Conservation (phyloP, 176 grass and related monocot genomes). For the Raddia guianensis region DNA sequence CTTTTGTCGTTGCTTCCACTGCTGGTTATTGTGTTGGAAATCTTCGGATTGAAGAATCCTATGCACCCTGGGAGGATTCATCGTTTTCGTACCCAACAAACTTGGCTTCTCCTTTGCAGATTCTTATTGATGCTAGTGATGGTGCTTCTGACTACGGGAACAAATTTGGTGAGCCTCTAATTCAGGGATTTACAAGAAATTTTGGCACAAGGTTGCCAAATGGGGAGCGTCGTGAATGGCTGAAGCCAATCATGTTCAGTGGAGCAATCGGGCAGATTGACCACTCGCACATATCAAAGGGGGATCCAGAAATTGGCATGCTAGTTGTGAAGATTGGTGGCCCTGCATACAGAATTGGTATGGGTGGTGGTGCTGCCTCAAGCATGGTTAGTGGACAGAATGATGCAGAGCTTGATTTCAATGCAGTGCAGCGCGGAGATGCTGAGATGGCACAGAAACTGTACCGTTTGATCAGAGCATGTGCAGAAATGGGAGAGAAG, state of each 20-base stretch:
- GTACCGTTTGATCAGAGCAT: slow-evolving; percentile 84
- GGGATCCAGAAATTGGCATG: slow-evolving; percentile 85
- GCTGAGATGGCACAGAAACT: slow-evolving; percentile 97
- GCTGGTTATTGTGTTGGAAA: slow-evolving; percentile 85
- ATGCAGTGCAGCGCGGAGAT: slow-evolving; percentile 92
- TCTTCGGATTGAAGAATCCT: slow-evolving; percentile 60
- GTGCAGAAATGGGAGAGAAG: slow-evolving; percentile 82
- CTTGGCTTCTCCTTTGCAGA: slow-evolving; percentile 77
- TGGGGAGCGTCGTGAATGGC: slow-evolving; percentile 73
- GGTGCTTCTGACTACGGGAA: slow-evolving; percentile 97
- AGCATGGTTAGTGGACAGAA: slow-evolving; percentile 97
- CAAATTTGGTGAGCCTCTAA: slow-evolving; percentile 93
- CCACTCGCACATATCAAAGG: slow-evolving; percentile 77
- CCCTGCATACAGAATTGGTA: slow-evolving; percentile 92
- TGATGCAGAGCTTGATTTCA: slow-evolving; percentile 93
- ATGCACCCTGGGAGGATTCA: slow-evolving; percentile 80
- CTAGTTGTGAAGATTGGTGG: slow-evolving; percentile 97
- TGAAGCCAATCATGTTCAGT: slow-evolving; percentile 99
- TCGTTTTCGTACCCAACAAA: slow-evolving; percentile 52
- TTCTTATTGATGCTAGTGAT: slow-evolving; percentile 82
- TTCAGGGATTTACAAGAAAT: slow-evolving; percentile 84
- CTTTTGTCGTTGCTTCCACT: slow-evolving; percentile 81
- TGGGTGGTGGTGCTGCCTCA: slow-evolving; percentile 94
- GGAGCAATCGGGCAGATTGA: slow-evolving; percentile 90
- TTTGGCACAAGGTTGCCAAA: slow-evolving; percentile 80